Evolutionary conservation across 306 rosid genomes (phyloP).

Genomic region (Lathyrus aphaca): DNA sequence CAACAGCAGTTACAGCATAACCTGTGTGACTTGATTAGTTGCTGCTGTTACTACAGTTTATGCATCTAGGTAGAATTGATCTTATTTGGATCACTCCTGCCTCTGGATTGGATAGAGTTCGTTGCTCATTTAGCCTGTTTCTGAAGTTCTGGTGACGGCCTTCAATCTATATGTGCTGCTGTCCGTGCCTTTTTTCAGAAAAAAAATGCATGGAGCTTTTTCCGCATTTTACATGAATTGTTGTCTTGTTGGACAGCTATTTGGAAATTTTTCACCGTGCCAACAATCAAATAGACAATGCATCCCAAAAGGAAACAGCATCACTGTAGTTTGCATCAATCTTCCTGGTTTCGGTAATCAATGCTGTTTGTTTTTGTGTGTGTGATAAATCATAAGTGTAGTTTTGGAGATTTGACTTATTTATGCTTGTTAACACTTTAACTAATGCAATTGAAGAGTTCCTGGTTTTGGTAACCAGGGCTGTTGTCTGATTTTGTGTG

Average conservation of each 20-base stretch:
- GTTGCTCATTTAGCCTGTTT: neutral
- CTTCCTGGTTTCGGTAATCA: neutral
- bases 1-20: neutral
- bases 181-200: neutral
- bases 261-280: neutral
- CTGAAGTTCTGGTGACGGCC: neutral
- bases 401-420: neutral
- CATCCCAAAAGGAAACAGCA: neutral
- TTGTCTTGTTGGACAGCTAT: constrained; percentile 2
- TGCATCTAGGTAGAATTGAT: neutral
- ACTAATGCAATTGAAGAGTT: too few species aligned
- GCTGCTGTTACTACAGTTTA: neutral
- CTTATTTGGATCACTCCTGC: neutral
- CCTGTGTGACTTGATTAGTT: neutral
- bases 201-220: neutral
- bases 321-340: constrained; percentile 1
- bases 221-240: neutral
- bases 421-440: neutral
- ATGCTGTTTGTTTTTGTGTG: neutral
- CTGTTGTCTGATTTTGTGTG: neutral
- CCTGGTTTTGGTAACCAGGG: too few species aligned
- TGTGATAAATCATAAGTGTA: neutral
- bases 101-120: neutral
- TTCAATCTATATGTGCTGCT: neutral
- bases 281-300: neutral